Percentiles rank a stretch among this genome's conserved stretches.
These are phyloP conservation scores for Solanum pinnatisectum DNA, from an alignment of 257 asterid species.

Conservation along the genomic window DNA sequence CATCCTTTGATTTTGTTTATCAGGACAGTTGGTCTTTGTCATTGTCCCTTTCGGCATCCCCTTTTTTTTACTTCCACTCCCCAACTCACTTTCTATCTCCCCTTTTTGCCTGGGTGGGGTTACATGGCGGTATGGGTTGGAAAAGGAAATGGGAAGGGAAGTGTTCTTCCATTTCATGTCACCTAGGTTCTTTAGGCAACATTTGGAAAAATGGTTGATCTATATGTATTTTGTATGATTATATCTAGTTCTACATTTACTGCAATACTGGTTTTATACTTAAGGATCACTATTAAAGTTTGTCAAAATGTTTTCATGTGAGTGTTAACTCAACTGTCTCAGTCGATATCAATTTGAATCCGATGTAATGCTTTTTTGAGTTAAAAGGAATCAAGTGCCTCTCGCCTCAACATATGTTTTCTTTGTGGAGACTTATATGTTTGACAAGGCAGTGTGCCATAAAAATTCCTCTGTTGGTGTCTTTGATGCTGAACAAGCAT, in stretches of 20 bases:
- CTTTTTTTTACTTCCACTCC: neutral
- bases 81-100: neutral
- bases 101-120: neutral
- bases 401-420: neutral
- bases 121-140: neutral
- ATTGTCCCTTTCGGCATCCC: neutral
- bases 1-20: neutral
- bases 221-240: neutral
- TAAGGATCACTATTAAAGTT: neutral
- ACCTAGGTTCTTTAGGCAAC: neutral
- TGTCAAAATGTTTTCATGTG: neutral
- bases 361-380: neutral
- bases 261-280: neutral
- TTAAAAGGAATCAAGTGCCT: neutral
- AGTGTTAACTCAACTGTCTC: neutral
- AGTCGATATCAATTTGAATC: neutral
- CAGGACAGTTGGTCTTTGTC: neutral
- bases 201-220: neutral
- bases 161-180: neutral
- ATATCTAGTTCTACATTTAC: neutral
- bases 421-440: neutral
- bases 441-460: neutral
- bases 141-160: neutral
- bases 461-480: neutral
- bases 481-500: neutral